These are phyloP conservation scores for Lithospermum erythrorhizon DNA, from an alignment of 257 asterid genomes.

Conservation along the genomic window DNA sequence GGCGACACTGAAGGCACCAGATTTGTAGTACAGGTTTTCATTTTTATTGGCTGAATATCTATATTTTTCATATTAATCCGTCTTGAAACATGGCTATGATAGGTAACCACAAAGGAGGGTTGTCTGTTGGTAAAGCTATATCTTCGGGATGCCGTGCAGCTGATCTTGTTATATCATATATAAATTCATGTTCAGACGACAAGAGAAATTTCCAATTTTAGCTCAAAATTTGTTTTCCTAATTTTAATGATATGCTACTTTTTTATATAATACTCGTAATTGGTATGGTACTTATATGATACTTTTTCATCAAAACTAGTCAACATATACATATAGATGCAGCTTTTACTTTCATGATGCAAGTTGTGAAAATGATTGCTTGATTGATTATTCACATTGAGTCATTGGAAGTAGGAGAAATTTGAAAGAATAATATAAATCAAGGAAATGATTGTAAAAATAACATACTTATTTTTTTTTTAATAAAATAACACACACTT, in stretches of 20 bases:
- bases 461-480: too few relatives aligned
- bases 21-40: neutral
- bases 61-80: neutral
- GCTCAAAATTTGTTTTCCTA: too few relatives aligned
- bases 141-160: slow-evolving; percentile 82
- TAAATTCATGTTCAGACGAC: slow-evolving; percentile 30
- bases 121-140: slow-evolving; percentile 89
- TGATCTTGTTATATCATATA: slow-evolving; percentile 73
- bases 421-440: too few relatives aligned
- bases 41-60: neutral
- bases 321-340: neutral
- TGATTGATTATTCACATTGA: neutral
- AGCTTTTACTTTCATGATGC: neutral
- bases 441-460: too few relatives aligned
- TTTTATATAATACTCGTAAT: too few relatives aligned
- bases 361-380: too few relatives aligned
- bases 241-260: too few relatives aligned
- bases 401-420: neutral
- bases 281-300: too few relatives aligned
- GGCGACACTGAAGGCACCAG: too few relatives aligned
- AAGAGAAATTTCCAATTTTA: slow-evolving; percentile 2
- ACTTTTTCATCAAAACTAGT: neutral
- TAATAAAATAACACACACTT: too few relatives aligned
- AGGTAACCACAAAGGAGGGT: slow-evolving; percentile 94
- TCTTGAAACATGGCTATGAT: slow-evolving; percentile 12